Evolutionary conservation across 805 yeast genomes (phyloP).

Genomic region (Monosporozyma unispora): DNA sequence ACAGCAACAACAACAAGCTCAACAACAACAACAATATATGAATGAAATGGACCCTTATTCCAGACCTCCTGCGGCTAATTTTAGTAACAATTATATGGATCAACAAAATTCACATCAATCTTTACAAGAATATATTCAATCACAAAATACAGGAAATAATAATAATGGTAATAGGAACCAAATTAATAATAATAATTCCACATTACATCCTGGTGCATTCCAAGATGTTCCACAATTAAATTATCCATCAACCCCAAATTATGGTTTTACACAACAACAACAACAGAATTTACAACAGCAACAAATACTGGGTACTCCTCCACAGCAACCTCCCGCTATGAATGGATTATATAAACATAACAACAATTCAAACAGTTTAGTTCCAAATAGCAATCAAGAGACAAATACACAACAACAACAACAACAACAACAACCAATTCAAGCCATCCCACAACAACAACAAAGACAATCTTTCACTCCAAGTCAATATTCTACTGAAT

Average conservation of each 20-base stretch:
- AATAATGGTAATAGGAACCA: background rate
- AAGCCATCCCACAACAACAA: slow-evolving; percentile 4
- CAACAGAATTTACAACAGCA: background rate
- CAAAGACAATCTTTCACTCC: slow-evolving; percentile 1
- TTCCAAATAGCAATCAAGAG: slow-evolving; percentile 9
- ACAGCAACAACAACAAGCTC: background rate
- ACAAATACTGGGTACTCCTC: background rate
- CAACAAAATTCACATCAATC: slow-evolving; percentile 34
- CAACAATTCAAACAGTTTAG: slow-evolving; percentile 23
- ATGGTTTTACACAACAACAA: slow-evolving; percentile 4
- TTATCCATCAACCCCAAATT: slow-evolving; percentile 27
- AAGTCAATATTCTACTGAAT: slow-evolving; percentile 10
- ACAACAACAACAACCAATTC: slow-evolving; percentile 9
- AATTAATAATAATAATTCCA: slow-evolving; percentile 7
- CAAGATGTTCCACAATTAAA: slow-evolving; percentile 26
- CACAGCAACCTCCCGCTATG: slow-evolving; percentile 19
- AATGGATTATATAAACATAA: slow-evolving; percentile 21
- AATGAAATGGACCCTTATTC: slow-evolving; percentile 9
- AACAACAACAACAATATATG: slow-evolving; percentile 7
- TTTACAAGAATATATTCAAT: slow-evolving; percentile 23
- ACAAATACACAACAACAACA: too few relatives aligned
- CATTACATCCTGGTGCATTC: slow-evolving; percentile 12
- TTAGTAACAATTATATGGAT: slow-evolving; percentile 31
- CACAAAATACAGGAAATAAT: slow-evolving; percentile 3
- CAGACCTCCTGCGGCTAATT: slow-evolving; percentile 30